Evolutionary conservation across 1,284 basidiomycete genomes (phyloP).

Genomic region (Tylopilus orsonianus): DNA sequence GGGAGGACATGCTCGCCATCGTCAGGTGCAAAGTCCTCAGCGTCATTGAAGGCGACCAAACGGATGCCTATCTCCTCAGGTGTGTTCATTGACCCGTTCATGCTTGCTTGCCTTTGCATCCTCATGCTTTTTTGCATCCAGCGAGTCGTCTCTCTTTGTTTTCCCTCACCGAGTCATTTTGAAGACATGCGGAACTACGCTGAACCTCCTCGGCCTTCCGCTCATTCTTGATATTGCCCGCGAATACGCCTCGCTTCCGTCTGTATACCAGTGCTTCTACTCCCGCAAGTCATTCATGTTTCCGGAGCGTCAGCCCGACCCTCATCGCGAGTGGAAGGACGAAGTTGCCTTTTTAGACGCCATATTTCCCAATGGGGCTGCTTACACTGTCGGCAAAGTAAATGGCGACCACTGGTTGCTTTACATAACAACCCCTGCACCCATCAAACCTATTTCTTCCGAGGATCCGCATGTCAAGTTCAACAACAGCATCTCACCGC

Average conservation of each 20-base stretch:
- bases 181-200: constrained; percentile 98
- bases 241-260: constrained; percentile 70
- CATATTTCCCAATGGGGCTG: constrained; percentile 85
- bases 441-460: constrained; percentile 28
- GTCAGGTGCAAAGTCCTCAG: constrained; percentile 98
- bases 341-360: constrained; percentile 92
- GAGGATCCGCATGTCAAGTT: constrained; percentile 13
- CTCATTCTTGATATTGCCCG: constrained; percentile 90
- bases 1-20: constrained; percentile 98
- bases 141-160: constrained; percentile 97
- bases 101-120: constrained; percentile 5
- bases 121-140: constrained; percentile 36
- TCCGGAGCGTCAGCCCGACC: constrained; percentile 92
- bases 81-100: constrained; percentile 39
- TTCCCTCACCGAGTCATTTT: constrained; percentile 95
- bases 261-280: constrained; percentile 92
- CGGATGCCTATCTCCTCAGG: constrained; percentile 97
- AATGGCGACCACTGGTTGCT: constrained; percentile 99
- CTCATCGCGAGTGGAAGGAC: constrained; percentile 92
- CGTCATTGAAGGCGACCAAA: constrained; percentile 81
- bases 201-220: constrained; percentile 92
- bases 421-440: constrained; percentile 77
- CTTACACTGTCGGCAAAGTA: constrained; percentile 97
- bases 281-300: constrained; percentile 99
- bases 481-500: constrained; percentile 7